Base-by-base conservation (phyloP, 1,284 basidiomycete species). In the Phellinidium pouzarii region DNA sequence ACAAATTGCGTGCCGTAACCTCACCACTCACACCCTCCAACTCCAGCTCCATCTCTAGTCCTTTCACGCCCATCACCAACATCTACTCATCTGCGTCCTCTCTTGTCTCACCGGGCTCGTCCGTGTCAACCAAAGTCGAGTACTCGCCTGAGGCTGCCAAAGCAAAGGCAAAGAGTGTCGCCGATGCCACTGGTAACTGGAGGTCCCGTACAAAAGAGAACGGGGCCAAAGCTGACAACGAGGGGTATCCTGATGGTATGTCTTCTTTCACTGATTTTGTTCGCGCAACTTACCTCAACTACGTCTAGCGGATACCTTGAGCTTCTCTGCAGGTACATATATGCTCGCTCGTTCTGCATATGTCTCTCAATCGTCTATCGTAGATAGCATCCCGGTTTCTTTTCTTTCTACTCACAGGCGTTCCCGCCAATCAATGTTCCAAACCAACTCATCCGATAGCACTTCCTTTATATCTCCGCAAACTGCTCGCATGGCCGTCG, bases 161-260 rank as follows among this genome's bases (percentile, higher is more conserved):
- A 29, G 27, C 46, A 38, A 53, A 53, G 31, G 25, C 29, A 60
- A 70, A 69, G 57, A 74, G 69, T 59, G 69, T 79, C 25, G 77
- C 78, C n/a, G 79, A 84, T 65, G 73, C 80, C 46, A 74, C 81
- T 8, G 74, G 77, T 25, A 86, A 79, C 63, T 89, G 87, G 87
- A 76, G 85, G 52, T 79, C 76, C 31, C 74, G 84, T 44, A 82
- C 85, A 31, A 80, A 72, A 53, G 80, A 84, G 61, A 82, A 85
- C 59, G 84, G 82, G 29, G 87, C 86, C 58, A 81, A 76, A 63
- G 81, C 85, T 51, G 69, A 76, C 38, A 69, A 71, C 14, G 59
- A 63, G 25, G 76, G 78, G 44, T 76, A 81, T 45, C 79, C 80
- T 53, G 76, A 81, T 61, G 63, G 70, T 71, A 57, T n/a, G 47